Percentiles rank a stretch among this genome's conserved stretches.
phyloP scores from a whole-genome alignment of 176 grass and related monocot genomes.

The Cenchrus fungigraminus region DNA sequence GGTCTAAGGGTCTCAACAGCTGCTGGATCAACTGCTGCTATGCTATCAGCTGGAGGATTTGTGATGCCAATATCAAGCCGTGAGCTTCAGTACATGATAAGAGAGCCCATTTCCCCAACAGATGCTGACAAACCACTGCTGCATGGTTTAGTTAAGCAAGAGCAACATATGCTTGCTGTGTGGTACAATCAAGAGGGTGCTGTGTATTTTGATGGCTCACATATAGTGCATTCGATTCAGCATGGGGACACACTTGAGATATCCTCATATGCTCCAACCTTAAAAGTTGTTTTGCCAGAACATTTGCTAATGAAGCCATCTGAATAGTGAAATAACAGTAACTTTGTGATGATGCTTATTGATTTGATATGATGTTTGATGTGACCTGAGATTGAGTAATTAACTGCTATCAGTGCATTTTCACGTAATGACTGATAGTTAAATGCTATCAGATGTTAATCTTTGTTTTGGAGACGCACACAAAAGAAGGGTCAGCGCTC shows the following conservation, averaged over 20 bases:
- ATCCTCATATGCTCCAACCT: slow-evolving; percentile 63
- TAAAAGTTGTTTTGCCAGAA: slow-evolving; percentile 80
- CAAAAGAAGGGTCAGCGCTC: no score
- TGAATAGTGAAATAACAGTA: slow-evolving; percentile 39
- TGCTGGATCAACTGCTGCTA: slow-evolving; percentile 94
- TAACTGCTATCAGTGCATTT: neutral
- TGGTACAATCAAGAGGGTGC: slow-evolving; percentile 86
- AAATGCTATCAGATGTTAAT: slow-evolving; percentile 23
- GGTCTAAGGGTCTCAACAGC: slow-evolving; percentile 85
- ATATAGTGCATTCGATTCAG: slow-evolving; percentile 68
- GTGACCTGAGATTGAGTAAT: slow-evolving; percentile 17
- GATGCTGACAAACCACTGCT: slow-evolving; percentile 56
- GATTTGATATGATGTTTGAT: slow-evolving; percentile 28
- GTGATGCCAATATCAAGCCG: slow-evolving; percentile 67
- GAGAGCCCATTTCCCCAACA: slow-evolving; percentile 74
- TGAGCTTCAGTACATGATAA: slow-evolving; percentile 96
- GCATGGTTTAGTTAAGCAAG: slow-evolving; percentile 73
- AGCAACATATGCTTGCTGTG: slow-evolving; percentile 50
- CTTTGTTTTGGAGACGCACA: slow-evolving; percentile 12
- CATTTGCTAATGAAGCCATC: slow-evolving; percentile 48
- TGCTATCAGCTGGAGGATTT: slow-evolving; percentile 88
- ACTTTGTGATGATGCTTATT: slow-evolving; percentile 27
- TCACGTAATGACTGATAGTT: neutral
- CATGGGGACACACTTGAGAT: slow-evolving; percentile 84
- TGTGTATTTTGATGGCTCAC: slow-evolving; percentile 85